Evolutionary conservation across 768 basidiomycete genomes (phyloP).

Genomic region (Rhizopogon sp.): DNA sequence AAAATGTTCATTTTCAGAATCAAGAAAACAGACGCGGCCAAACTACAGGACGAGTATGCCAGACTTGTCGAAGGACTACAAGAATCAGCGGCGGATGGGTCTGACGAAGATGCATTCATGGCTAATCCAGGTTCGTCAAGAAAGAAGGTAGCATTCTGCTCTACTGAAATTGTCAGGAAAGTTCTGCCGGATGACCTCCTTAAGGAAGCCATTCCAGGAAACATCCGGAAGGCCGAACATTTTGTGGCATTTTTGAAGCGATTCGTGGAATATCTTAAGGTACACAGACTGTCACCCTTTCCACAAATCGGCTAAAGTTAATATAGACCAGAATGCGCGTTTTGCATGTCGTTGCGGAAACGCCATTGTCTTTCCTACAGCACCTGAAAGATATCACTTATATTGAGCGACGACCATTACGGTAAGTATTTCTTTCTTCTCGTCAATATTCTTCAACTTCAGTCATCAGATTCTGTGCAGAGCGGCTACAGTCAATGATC

Average conservation of each 20-base stretch:
- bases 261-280: conserved; percentile 98
- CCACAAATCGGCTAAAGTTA: conserved; percentile 8
- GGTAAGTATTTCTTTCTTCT: conserved; percentile 45
- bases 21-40: conserved; percentile 88
- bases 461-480: conserved; percentile 81
- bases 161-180: conserved; percentile 23
- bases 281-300: conserved; percentile 20
- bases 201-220: conserved; percentile 94
- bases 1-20: conserved; percentile 50
- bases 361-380: conserved; percentile 92
- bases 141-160: background rate
- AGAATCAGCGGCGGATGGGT: conserved; percentile 54
- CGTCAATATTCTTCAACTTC: background rate
- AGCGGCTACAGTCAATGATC: conserved; percentile 90
- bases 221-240: conserved; percentile 98
- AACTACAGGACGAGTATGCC: conserved; percentile 94
- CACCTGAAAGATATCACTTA: conserved; percentile 99
- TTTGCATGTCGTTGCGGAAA: conserved; percentile 98
- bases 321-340: conserved; percentile 95
- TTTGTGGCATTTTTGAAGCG: conserved; percentile 98
- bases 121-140: conserved; percentile 72
- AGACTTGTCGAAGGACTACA: conserved; percentile 92
- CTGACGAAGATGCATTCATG: conserved; percentile 80
- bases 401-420: conserved; percentile 88
- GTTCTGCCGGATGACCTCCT: conserved; percentile 93